These are phyloP conservation scores for Penicillium nucicola DNA, from an alignment of 495 filamentous ascomycete species.

Conservation along the genomic window DNA sequence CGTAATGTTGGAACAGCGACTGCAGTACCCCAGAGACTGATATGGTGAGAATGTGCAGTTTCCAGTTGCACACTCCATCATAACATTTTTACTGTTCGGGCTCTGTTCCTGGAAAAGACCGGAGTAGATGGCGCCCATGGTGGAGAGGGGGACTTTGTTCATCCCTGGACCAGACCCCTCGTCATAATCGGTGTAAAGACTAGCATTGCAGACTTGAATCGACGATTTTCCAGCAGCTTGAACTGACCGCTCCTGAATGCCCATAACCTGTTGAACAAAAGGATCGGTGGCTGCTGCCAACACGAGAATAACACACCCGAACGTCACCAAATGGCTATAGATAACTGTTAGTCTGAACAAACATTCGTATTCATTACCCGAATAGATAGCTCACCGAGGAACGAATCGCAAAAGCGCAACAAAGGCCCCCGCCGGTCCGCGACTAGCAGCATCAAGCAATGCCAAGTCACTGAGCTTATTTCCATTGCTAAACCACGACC, in stretches of 20 bases:
- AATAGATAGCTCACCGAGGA: slow-evolving; percentile 15
- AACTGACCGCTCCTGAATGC: slow-evolving; percentile 20
- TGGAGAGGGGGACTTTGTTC: slow-evolving; percentile 25
- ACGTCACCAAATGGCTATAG: slow-evolving; percentile 35
- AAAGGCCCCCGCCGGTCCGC: slow-evolving; percentile 33
- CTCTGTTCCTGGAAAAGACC: slow-evolving; percentile 25
- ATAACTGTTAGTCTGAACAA: neutral
- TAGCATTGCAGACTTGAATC: slow-evolving; percentile 24
- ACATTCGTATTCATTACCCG: neutral
- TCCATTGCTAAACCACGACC: slow-evolving; percentile 43
- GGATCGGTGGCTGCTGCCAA: slow-evolving; percentile 38
- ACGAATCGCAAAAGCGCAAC: slow-evolving; percentile 28
- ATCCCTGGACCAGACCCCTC: slow-evolving; percentile 26
- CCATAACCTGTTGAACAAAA: slow-evolving; percentile 44
- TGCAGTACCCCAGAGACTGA: slow-evolving; percentile 45
- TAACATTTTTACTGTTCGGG: slow-evolving; percentile 15
- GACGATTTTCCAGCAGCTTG: slow-evolving; percentile 11
- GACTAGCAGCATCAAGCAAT: slow-evolving; percentile 41
- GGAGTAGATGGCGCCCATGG: slow-evolving; percentile 39
- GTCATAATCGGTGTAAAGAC: slow-evolving; percentile 23
- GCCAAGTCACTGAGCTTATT: slow-evolving; percentile 41
- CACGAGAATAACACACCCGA: slow-evolving; percentile 38
- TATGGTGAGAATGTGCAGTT: slow-evolving; percentile 43
- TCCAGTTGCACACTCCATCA: slow-evolving; percentile 36
- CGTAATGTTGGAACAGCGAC: slow-evolving; percentile 34